phyloP scores from a whole-genome alignment of 257 asterid species.

The Nicotiana noctiflora region DNA sequence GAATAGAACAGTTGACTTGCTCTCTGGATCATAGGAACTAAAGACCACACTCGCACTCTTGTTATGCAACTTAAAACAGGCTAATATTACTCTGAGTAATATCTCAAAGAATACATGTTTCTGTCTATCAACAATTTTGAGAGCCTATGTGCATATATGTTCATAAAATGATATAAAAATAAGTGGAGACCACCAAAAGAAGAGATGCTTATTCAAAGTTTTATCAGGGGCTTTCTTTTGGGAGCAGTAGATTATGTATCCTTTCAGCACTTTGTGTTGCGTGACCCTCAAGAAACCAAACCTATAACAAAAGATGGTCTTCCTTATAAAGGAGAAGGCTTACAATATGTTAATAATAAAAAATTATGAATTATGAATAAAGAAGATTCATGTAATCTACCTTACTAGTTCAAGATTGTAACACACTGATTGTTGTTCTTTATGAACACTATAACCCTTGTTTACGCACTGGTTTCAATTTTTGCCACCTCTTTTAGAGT shows the following conservation, averaged over 20 bases:
- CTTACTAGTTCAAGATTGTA: too few relatives aligned
- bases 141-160: not conserved
- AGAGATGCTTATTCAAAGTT: slow-evolving; percentile 22
- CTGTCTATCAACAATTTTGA: not conserved
- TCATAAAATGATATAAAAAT: not conserved
- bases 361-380: too few relatives aligned
- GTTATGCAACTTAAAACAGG: not conserved
- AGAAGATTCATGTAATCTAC: too few relatives aligned
- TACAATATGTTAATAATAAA: too few relatives aligned
- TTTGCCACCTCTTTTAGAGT: not conserved
- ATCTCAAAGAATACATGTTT: too few relatives aligned
- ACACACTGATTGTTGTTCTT: too few relatives aligned
- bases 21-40: too few relatives aligned
- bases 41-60: not conserved
- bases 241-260: slow-evolving; percentile 4
- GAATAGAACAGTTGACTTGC: not conserved
- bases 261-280: slow-evolving; percentile 14
- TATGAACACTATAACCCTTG: too few relatives aligned
- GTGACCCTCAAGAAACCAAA: slow-evolving; percentile 16
- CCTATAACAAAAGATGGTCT: too few relatives aligned
- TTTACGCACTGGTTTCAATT: not conserved
- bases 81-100: not conserved
- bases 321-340: too few relatives aligned
- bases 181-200: slow-evolving; percentile 15
- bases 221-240: not conserved